phyloP scores from a whole-genome alignment of 1,139 yeast species.

The Tardiomyces depauwii region DNA sequence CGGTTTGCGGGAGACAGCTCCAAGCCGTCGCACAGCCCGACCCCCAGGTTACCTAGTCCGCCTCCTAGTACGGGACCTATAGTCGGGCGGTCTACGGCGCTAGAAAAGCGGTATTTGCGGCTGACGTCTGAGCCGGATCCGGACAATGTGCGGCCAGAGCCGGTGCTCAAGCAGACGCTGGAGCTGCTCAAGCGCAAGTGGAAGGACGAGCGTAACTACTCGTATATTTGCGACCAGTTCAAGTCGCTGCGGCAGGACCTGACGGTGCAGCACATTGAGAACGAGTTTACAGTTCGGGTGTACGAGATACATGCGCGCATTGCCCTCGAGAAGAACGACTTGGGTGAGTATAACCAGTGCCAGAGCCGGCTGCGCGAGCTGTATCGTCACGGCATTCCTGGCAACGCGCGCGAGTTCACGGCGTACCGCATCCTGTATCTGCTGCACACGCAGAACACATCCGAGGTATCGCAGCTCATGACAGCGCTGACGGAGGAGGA shows the following conservation, averaged over 20 bases:
- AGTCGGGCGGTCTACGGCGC: constrained; percentile 50
- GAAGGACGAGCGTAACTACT: constrained; percentile 44
- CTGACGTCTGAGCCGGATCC: constrained; percentile 92
- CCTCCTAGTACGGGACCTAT: constrained; percentile 25
- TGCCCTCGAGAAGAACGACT: constrained; percentile 72
- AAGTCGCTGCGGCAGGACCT: constrained; percentile 88
- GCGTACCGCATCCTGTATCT: constrained; percentile 70
- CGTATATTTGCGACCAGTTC: constrained; percentile 78
- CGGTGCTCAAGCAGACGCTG: constrained; percentile 48
- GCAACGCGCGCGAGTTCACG: constrained; percentile 48
- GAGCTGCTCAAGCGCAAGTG: constrained; percentile 45
- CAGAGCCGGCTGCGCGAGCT: constrained; percentile 61
- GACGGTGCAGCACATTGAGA: constrained; percentile 81
- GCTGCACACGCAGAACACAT: constrained; percentile 58
- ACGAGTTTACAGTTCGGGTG: constrained; percentile 64
- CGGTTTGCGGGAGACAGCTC: neutral
- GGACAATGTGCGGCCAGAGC: constrained; percentile 61
- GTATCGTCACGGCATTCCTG: constrained; percentile 34
- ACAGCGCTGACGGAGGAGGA: constrained; percentile 9
- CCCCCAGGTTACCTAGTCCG: neutral
- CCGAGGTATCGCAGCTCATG: constrained; percentile 21
- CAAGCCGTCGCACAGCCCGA: neutral
- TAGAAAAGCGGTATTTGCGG: constrained; percentile 74
- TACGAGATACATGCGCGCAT: constrained; percentile 81
- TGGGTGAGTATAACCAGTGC: constrained; percentile 95